Evolutionary conservation across 2,329 filamentous ascomycete genomes (phyloP), one percentile per base, ranked within the genome.

Genomic region (Pleochaeta shiraiana): DNA sequence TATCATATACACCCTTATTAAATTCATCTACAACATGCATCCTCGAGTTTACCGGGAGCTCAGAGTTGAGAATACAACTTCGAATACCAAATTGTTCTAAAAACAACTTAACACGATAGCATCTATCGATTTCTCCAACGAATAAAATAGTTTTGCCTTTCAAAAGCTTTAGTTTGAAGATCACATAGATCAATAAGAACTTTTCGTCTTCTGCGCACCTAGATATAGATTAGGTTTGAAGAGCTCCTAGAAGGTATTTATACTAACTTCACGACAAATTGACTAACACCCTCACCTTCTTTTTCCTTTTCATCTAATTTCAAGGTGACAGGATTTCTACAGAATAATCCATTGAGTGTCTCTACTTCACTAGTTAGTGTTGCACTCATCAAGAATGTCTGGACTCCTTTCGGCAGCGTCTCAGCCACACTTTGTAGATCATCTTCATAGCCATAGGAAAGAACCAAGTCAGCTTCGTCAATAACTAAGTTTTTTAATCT

Each of bases 21-120:
- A 98, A 98, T 74, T 97, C 90, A 70, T 97, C 88, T 2, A 98
- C 92, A 1, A 95, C 90, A 73, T 98, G 92, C 45, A 96, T 84
- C 66, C 93, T 81, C 0, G 88, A 93, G 71, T 96, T 96, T 68
- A 97, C 85, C 0, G 93, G 93, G 39, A 98, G 76, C 72, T 98
- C 92, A 0, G 90, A 93, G 76, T 98, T 98, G 47, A 98, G 77
- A 31, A 96, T 88, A 74, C 89, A 95, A 71, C 88, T 92, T 73
- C 90, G 87, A 72, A 96, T 92, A 59, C 90, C 91, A 72, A 98
- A 98, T 73, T 98, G 93, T 75, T 98, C 93, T 63, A 98, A 82
- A 73, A 93, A 98, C 7, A 98, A 80, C 75, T 96, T 96, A 28
- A 98, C 77, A 39, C 93, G 83, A 75, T 98, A 98, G 70, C 88